Conservation (phyloP, 164 flowering plant species). For the Chloranthus sessilifolius region DNA sequence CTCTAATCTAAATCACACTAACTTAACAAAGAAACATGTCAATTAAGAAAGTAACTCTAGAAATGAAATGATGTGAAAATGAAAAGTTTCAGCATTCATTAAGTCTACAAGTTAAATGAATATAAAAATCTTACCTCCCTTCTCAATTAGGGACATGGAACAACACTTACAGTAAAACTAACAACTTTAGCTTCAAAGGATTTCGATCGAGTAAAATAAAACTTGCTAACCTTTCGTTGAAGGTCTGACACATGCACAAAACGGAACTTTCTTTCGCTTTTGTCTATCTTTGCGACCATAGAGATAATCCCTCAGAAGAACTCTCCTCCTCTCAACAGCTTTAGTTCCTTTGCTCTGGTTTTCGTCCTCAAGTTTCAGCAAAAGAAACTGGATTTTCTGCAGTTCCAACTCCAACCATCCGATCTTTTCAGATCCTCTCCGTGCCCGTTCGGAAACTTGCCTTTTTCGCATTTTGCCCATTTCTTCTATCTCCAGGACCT, state of each 20-base stretch:
- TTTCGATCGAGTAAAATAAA: neutral
- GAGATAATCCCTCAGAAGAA: constrained; percentile 57
- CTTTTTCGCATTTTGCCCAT: constrained; percentile 23
- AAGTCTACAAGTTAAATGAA: neutral
- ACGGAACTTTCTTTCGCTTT: constrained; percentile 39
- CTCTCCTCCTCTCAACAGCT: constrained; percentile 28
- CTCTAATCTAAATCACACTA: neutral
- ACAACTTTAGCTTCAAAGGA: neutral
- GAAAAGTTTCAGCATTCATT: neutral
- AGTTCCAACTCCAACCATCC: constrained; percentile 73
- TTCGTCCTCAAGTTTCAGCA: constrained; percentile 60
- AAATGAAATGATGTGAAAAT: neutral
- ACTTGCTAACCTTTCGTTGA: constrained; percentile 28
- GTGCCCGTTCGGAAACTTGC: constrained; percentile 51
- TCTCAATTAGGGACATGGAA: no score
- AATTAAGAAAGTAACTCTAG: constrained; percentile 2
- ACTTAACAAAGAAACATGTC: neutral
- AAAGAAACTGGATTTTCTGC: constrained; percentile 57
- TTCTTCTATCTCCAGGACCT: constrained; percentile 23
- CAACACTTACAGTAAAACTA: no score
- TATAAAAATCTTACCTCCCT: no score
- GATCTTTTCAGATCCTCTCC: constrained; percentile 70
- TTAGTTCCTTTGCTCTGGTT: constrained; percentile 33
- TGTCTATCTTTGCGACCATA: constrained; percentile 29
- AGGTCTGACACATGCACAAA: constrained; percentile 62